phyloP scores from a whole-genome alignment of 495 filamentous ascomycete genomes.

The Podospora fimiseda region DNA sequence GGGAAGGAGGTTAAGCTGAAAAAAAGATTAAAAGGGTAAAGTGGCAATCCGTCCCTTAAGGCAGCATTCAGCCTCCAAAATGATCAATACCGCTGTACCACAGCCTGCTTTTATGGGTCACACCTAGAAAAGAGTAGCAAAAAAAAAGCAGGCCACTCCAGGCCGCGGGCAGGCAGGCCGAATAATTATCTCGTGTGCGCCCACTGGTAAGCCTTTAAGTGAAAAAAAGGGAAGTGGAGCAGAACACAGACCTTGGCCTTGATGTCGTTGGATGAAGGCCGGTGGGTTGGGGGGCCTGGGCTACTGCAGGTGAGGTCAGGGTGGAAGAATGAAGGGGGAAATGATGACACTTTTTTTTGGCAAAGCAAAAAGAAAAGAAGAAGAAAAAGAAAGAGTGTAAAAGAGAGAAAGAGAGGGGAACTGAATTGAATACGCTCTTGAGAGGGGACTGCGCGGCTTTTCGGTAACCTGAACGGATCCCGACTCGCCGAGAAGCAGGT shows the following conservation, averaged over 20 bases:
- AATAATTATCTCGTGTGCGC: not conserved
- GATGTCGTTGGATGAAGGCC: not conserved
- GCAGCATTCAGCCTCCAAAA: slow-evolving; percentile 5
- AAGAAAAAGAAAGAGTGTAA: too few species aligned
- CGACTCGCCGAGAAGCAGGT: not conserved
- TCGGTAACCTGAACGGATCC: not conserved
- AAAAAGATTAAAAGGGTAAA: not conserved
- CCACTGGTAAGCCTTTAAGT: not conserved
- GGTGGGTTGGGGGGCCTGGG: not conserved
- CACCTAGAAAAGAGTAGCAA: not conserved
- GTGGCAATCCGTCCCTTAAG: not conserved
- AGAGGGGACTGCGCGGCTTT: not conserved
- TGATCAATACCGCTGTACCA: not conserved
- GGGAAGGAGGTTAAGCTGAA: not conserved
- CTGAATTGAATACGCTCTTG: too few species aligned
- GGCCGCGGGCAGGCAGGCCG: not conserved
- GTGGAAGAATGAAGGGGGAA: too few species aligned
- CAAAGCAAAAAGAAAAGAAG: too few species aligned
- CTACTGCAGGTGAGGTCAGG: not conserved
- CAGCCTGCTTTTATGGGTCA: not conserved
- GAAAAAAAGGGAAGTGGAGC: not conserved
- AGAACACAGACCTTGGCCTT: not conserved
- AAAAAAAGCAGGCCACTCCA: not conserved
- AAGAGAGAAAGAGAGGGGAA: too few species aligned
- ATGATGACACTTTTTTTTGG: too few species aligned